Percentiles rank a stretch among this genome's conserved stretches.
phyloP scores from a whole-genome alignment of 1,139 yeast genomes.

The Trichomonascaceae sp. region DNA sequence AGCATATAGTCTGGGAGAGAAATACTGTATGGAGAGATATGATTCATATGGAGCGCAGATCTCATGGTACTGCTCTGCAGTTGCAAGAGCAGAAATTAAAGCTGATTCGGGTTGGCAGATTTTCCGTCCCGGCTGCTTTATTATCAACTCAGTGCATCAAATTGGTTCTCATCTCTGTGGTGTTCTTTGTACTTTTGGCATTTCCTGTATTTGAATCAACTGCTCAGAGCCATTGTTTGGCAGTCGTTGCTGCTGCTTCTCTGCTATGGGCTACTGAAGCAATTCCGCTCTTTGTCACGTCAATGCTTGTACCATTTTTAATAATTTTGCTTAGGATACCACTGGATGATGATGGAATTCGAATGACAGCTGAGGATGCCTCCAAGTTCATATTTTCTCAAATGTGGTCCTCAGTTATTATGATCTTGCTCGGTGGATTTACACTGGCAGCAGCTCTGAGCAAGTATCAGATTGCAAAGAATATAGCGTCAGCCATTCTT shows the following conservation, averaged over 20 bases:
- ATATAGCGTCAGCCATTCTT: conserved; percentile 72
- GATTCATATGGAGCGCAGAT: conserved; percentile 77
- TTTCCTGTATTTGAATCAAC: conserved; percentile 55
- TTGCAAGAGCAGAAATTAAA: conserved; percentile 6
- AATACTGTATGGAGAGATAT: conserved; percentile 96
- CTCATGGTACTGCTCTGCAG: conserved; percentile 34
- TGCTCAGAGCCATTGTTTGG: conserved; percentile 72
- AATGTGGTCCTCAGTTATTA: conserved; percentile 94
- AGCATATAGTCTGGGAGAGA: conserved; percentile 93
- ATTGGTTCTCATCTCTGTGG: conserved; percentile 40
- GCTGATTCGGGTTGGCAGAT: conserved; percentile 15
- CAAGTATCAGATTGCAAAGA: conserved; percentile 81
- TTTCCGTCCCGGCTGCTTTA: conserved; percentile 20
- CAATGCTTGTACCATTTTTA: conserved; percentile 72
- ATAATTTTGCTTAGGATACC: conserved; percentile 69
- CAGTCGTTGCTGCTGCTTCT: conserved; percentile 72
- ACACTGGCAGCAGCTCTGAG: conserved; percentile 91
- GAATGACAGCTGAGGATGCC: conserved; percentile 60
- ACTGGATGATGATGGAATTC: conserved; percentile 41
- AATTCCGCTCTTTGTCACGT: conserved; percentile 79
- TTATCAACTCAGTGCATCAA: conserved; percentile 21
- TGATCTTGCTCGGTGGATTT: conserved; percentile 86
- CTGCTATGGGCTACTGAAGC: conserved; percentile 93
- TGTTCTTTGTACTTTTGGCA: conserved; percentile 44
- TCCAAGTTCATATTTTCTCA: conserved; percentile 70